Conservation (phyloP, 2,329 filamentous ascomycete species). For the Alternaria brassicicola region DNA sequence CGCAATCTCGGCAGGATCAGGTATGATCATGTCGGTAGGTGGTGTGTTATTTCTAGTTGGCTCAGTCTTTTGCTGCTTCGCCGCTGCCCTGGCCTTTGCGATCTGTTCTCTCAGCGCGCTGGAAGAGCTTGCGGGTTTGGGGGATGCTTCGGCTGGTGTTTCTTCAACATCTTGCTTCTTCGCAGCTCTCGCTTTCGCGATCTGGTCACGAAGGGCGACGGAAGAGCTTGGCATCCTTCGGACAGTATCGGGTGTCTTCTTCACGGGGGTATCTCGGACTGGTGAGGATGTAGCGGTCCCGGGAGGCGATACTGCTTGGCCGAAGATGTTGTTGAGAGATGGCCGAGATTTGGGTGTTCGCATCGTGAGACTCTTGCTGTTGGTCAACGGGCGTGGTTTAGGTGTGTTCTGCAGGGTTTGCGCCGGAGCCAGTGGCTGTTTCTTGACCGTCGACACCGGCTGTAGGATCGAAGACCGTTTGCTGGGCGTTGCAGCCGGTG, state of each 20-base stretch:
- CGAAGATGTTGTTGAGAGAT: constrained; percentile 44
- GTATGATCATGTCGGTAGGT: constrained; percentile 40
- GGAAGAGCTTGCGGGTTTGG: constrained; percentile 70
- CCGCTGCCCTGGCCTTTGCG: constrained; percentile 82
- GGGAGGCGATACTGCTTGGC: constrained; percentile 42
- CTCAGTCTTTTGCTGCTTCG: constrained; percentile 52
- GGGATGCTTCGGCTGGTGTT: constrained; percentile 18
- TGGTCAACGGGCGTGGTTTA: constrained; percentile 39
- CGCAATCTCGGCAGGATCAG: constrained; percentile 40
- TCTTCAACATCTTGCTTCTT: constrained; percentile 50
- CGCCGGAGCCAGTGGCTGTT: constrained; percentile 33
- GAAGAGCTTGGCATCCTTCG: constrained; percentile 71
- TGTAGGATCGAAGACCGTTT: constrained; percentile 42
- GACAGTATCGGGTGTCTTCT: constrained; percentile 42
- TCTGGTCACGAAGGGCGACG: constrained; percentile 81
- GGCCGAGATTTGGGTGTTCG: constrained; percentile 43
- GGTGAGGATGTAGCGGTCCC: constrained; percentile 30
- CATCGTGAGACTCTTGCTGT: constrained; percentile 46
- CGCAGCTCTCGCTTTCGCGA: constrained; percentile 89
- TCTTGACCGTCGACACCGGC: constrained; percentile 40
- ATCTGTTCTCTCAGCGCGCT: constrained; percentile 86
- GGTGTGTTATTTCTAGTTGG: constrained; percentile 36
- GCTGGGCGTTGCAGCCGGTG: constrained; percentile 39
- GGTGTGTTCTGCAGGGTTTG: constrained; percentile 37
- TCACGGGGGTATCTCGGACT: constrained; percentile 22